phyloP scores from a whole-genome alignment of 2,329 filamentous ascomycete genomes.

The Aspergillus novoparasiticus region DNA sequence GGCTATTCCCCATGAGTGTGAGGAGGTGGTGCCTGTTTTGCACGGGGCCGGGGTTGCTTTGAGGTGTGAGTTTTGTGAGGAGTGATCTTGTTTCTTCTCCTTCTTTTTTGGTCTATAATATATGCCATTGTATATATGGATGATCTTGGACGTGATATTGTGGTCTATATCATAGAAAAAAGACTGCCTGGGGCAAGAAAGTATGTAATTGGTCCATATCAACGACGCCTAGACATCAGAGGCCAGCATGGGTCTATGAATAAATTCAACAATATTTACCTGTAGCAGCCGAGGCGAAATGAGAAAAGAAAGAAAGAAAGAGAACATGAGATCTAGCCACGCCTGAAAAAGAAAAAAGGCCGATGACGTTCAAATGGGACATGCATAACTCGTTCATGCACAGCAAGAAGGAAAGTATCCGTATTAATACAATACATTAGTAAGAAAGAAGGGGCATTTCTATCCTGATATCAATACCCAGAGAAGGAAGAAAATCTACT shows the following conservation, averaged over 20 bases:
- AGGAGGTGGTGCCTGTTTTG: constrained; percentile 24
- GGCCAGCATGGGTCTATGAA: constrained; percentile 11
- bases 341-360: constrained; percentile 16
- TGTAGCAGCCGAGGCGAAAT: background rate
- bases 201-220: constrained; percentile 4
- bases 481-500: constrained; percentile 74
- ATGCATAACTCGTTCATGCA: constrained; percentile 24
- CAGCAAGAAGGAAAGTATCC: constrained; percentile 17
- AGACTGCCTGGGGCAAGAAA: background rate
- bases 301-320: constrained; percentile 8
- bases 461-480: constrained; percentile 65
- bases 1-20: constrained; percentile 24
- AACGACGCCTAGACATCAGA: constrained; percentile 8
- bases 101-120: background rate
- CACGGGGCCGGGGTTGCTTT: constrained; percentile 23
- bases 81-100: background rate
- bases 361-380: constrained; percentile 17
- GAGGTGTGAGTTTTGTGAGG: constrained; percentile 24
- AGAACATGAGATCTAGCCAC: constrained; percentile 29
- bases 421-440: constrained; percentile 37
- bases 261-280: constrained; percentile 8
- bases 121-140: background rate
- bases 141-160: background rate
- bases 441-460: constrained; percentile 20
- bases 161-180: background rate